A percentile compares a stretch with the other conserved stretches of the same genome.
Evolutionary conservation across 345 rosid genomes (phyloP).

Genomic region (Gossypium anomalum): DNA sequence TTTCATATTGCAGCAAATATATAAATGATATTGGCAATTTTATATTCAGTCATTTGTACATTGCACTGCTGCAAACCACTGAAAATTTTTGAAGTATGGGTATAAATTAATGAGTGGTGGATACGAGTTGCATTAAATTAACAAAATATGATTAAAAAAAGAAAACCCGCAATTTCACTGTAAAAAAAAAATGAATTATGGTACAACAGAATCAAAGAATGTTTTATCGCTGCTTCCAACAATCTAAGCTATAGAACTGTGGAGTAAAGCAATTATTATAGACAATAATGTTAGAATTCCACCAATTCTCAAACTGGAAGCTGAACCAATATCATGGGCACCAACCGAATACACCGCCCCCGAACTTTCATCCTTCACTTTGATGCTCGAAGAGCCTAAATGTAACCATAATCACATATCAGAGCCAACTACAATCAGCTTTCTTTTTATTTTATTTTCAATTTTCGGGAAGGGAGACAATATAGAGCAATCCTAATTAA

Average conservation of each 20-base stretch:
- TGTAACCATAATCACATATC: slow-evolving; percentile 1
- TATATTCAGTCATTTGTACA: not conserved
- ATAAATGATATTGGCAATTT: not conserved
- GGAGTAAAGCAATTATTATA: slow-evolving; percentile 30
- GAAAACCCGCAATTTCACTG: not conserved
- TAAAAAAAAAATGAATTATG: slow-evolving; percentile 5
- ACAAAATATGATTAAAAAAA: not conserved
- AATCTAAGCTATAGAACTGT: slow-evolving; percentile 29
- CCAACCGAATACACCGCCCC: slow-evolving; percentile 45
- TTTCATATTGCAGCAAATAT: not conserved
- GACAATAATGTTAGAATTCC: slow-evolving; percentile 30
- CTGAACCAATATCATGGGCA: slow-evolving; percentile 45
- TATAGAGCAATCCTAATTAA: not conserved
- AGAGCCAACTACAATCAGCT: not conserved
- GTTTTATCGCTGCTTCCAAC: slow-evolving; percentile 13
- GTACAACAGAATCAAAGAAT: slow-evolving; percentile 31
- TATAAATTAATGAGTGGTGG: not conserved
- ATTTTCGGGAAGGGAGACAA: not conserved
- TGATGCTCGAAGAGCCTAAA: slow-evolving; percentile 76
- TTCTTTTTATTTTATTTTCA: too few relatives aligned
- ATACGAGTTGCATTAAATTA: not conserved
- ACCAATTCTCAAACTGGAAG: slow-evolving; percentile 24
- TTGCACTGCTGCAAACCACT: not conserved
- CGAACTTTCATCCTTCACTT: slow-evolving; percentile 46
- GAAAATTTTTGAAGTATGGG: not conserved